Conservation (phyloP, 768 basidiomycete genomes). For the Amanita molliuscula region DNA sequence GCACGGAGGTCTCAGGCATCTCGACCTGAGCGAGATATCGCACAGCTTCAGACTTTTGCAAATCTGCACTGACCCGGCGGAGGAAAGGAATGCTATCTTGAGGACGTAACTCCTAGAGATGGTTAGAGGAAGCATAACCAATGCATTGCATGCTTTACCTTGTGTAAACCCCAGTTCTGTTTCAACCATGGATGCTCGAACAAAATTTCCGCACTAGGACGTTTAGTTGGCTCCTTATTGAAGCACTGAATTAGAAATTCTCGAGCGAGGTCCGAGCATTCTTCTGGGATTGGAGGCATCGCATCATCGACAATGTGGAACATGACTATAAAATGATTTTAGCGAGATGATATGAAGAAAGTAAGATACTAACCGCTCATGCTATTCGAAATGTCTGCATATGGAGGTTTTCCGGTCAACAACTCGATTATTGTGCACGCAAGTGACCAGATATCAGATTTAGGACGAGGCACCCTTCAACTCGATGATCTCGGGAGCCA, state of each 20-base stretch:
- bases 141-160: conserved; percentile 36
- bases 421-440: conserved; percentile 94
- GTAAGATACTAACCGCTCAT: conserved; percentile 63
- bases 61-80: conserved; percentile 79
- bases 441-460: conserved; percentile 93
- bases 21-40: conserved; percentile 43
- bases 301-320: conserved; percentile 95
- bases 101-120: conserved; percentile 61
- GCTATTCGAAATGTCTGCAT: conserved; percentile 78
- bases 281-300: conserved; percentile 78
- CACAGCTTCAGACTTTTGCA: conserved; percentile 61
- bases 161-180: conserved; percentile 66
- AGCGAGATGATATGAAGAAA: conserved; percentile 5
- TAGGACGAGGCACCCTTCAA: conserved; percentile 88
- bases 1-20: conserved; percentile 28
- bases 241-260: conserved; percentile 88
- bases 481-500: conserved; percentile 98
- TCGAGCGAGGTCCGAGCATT: conserved; percentile 60
- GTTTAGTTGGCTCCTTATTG: conserved; percentile 70
- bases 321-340: conserved; percentile 54
- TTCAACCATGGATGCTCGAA: conserved; percentile 91
- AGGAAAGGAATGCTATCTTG: conserved; percentile 96
- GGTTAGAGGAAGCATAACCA: conserved; percentile 4
- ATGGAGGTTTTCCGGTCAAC: conserved; percentile 86
- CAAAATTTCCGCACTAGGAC: conserved; percentile 79